Base-by-base conservation (phyloP, 2,329 filamentous ascomycete genomes). In the Cladophialophora chaetospira region DNA sequence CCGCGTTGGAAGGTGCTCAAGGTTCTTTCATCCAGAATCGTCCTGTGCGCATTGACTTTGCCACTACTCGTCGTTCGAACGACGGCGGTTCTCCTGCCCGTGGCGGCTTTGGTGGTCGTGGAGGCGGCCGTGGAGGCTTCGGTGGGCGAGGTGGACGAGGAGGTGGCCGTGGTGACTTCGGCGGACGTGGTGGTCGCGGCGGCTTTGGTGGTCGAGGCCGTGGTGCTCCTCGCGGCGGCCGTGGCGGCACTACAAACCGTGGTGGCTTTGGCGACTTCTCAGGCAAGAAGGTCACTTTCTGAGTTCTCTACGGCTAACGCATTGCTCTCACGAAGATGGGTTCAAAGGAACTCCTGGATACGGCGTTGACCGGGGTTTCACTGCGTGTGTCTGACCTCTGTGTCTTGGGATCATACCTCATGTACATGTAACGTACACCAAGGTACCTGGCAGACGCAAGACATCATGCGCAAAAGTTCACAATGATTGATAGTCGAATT, bases 31-130 rank as follows among this genome's bases (percentile, higher is more conserved):
- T 94, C 67, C 82, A 79, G 63, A 85, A 88, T 55, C 90, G 92
- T 67, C 74, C 83, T 51, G 80, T 96, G 65, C 89, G 92, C 67
- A 85, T 96, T 52, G 92, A 96, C 82, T 97, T 81, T 74, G 88
- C 88, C 64, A 78, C 82, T 63, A 83, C 87, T 66, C 86, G 88
- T 66, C 76, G 78, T 65, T 82, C 82, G 73, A 81, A 83, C 63
- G 73, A 74, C 60, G 74, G 71, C 58, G 69, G 69, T 60, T 67
- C 66, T 48, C 58, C 45, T 29, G 65, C 69, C 53, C 73, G 74
- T 45, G 72, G 73, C 45, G 68, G 77, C 28, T 68, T 75, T 58
- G 75, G 82, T 61, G 77, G 82, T 57, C 75, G 81, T 63, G 73
- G 81, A 61, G 76, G 81, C 79, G 57, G 75, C 62, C 71, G 78